Percentiles rank a stretch among this genome's conserved stretches.
phyloP scores from a whole-genome alignment of 805 yeast species.

The Metschnikowia dekortorum region DNA sequence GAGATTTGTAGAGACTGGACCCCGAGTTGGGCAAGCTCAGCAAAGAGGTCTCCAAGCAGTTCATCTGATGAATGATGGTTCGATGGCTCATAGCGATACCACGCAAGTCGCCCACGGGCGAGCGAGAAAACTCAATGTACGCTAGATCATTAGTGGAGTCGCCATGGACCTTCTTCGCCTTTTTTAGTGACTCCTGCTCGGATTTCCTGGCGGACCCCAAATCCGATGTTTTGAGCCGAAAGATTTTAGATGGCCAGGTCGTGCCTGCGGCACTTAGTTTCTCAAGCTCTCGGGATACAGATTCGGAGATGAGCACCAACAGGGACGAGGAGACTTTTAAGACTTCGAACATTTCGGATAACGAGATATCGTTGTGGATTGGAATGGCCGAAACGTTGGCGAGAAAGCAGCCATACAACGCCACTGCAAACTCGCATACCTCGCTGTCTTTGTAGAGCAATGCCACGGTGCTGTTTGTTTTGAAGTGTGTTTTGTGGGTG shows the following conservation, averaged over 20 bases:
- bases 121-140: conserved; percentile 85
- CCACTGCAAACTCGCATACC: conserved; percentile 78
- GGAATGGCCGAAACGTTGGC: conserved; percentile 97
- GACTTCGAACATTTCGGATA: conserved; percentile 66
- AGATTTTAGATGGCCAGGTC: conserved; percentile 71
- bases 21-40: conserved; percentile 62
- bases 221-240: conserved; percentile 81
- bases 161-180: conserved; percentile 12
- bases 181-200: conserved; percentile 25
- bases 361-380: conserved; percentile 66
- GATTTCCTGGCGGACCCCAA: conserved; percentile 57
- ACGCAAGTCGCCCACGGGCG: conserved; percentile 85
- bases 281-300: conserved; percentile 71
- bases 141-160: conserved; percentile 57
- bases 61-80: conserved; percentile 86
- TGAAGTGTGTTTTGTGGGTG: conserved; percentile 64
- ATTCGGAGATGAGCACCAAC: conserved; percentile 74
- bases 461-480: conserved; percentile 79
- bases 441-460: conserved; percentile 81
- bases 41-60: conserved; percentile 62
- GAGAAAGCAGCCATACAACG: conserved; percentile 84
- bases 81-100: conserved; percentile 93
- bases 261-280: conserved; percentile 47
- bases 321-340: conserved; percentile 72
- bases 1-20: conserved; percentile 44